Conservation (phyloP, 2,329 filamentous ascomycete species). For the Fusarium aywerte region DNA sequence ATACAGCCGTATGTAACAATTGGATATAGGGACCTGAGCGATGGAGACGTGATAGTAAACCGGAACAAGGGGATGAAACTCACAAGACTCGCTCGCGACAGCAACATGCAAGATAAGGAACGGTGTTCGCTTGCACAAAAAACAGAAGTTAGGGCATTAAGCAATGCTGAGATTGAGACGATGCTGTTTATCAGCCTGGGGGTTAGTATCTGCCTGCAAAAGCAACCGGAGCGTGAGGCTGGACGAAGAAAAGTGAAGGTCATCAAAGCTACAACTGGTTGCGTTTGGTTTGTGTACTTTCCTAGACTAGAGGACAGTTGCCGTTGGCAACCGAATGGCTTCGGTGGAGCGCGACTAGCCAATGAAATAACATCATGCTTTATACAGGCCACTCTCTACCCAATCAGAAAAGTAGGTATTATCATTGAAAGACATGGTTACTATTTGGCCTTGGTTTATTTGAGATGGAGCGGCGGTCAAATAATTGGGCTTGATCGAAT, state of each 20-base stretch:
- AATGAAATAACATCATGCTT: slow-evolving; percentile 24
- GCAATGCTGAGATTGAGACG: slow-evolving; percentile 43
- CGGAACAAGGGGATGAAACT: slow-evolving; percentile 28
- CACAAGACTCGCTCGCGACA: slow-evolving; percentile 43
- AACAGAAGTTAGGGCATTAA: slow-evolving; percentile 41
- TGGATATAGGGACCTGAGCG: not conserved
- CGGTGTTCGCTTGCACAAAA: slow-evolving; percentile 24
- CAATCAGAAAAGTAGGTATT: slow-evolving; percentile 9
- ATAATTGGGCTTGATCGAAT: slow-evolving; percentile 1
- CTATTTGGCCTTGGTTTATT: not conserved
- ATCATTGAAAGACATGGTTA: not conserved
- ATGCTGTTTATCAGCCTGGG: slow-evolving; percentile 20
- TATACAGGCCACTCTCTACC: not conserved
- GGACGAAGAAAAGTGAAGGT: slow-evolving; percentile 27
- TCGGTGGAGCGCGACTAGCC: not conserved
- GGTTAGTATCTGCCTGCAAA: slow-evolving; percentile 43
- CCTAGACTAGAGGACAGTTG: slow-evolving; percentile 43
- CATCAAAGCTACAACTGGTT: slow-evolving; percentile 31
- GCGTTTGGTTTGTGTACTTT: slow-evolving; percentile 52
- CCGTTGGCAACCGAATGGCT: slow-evolving; percentile 45
- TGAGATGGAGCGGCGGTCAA: slow-evolving; percentile 10
- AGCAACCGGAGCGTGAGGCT: slow-evolving; percentile 32
- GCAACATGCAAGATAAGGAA: slow-evolving; percentile 45
- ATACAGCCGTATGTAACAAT: not conserved
- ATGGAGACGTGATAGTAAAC: slow-evolving; percentile 12